Conservation (phyloP, 108 stramenopile species). For the Nitzschia sp. region DNA sequence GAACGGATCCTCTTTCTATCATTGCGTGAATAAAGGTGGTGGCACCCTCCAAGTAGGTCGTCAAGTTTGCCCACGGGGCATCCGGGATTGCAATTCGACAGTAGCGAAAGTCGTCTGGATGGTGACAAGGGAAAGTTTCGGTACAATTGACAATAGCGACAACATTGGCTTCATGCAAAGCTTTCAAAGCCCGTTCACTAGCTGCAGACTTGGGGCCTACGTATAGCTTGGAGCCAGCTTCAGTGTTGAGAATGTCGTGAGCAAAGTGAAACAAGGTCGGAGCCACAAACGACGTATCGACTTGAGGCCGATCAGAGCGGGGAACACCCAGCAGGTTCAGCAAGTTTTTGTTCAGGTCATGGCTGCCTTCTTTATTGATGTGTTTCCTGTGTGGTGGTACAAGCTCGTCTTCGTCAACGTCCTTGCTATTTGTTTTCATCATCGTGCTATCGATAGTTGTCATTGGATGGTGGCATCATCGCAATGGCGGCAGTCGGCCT, state of each 20-base stretch:
- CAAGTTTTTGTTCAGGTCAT: not conserved
- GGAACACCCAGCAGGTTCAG: not conserved
- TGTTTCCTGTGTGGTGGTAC: not conserved
- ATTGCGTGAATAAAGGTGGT: slow-evolving; percentile 31
- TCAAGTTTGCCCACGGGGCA: slow-evolving; percentile 26
- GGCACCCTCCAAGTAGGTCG: slow-evolving; percentile 30
- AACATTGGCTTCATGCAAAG: slow-evolving; percentile 19
- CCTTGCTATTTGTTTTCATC: not conserved
- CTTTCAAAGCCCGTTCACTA: not conserved
- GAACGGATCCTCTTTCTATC: slow-evolving; percentile 15
- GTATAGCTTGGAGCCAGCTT: slow-evolving; percentile 5
- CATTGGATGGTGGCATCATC: too few relatives aligned
- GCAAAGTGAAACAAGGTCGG: slow-evolving; percentile 16
- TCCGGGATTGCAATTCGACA: slow-evolving; percentile 36
- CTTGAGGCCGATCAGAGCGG: not conserved
- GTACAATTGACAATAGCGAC: slow-evolving; percentile 45
- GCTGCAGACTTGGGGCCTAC: slow-evolving; percentile 15
- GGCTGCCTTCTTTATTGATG: not conserved
- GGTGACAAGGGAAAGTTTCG: slow-evolving; percentile 16
- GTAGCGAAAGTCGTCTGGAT: slow-evolving; percentile 16
- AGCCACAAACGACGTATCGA: not conserved
- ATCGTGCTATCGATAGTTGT: not conserved
- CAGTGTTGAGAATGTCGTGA: not conserved
- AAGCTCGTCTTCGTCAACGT: not conserved
- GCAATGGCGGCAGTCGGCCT: too few relatives aligned